phyloP scores from a whole-genome alignment of 176 grass and related monocot genomes.

The Ensete ventricosum region DNA sequence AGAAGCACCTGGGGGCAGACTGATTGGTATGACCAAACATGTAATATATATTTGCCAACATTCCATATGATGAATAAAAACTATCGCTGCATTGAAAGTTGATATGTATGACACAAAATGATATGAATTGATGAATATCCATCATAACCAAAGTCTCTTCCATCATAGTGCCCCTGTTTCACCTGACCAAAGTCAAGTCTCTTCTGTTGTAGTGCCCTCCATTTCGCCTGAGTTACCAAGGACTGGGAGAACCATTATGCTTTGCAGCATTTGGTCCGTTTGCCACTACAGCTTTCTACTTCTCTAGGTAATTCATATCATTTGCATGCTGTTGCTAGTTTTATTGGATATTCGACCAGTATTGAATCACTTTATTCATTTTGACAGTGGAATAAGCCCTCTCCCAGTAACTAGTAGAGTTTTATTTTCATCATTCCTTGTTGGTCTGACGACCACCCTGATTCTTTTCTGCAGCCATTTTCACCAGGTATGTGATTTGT shows the following conservation, averaged over 20 bases:
- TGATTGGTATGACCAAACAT: too few relatives aligned
- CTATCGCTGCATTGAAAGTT: neutral
- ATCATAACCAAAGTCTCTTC: neutral
- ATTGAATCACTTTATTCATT: conserved; percentile 13
- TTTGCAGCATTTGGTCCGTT: conserved; percentile 91
- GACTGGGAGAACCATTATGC: conserved; percentile 82
- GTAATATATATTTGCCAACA: too few relatives aligned
- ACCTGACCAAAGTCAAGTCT: too few relatives aligned
- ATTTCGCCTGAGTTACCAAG: conserved; percentile 79
- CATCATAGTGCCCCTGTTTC: neutral
- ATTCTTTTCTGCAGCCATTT: conserved; percentile 99
- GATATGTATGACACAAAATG: neutral
- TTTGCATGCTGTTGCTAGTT: conserved; percentile 3
- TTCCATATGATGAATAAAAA: neutral
- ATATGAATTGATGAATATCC: neutral
- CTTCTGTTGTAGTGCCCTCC: conserved; percentile 60
- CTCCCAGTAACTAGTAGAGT: conserved; percentile 56
- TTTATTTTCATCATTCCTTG: conserved; percentile 64
- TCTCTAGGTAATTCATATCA: conserved; percentile 37
- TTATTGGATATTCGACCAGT: neutral
- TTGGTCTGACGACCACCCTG: conserved; percentile 84
- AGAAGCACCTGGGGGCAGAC: too few relatives aligned
- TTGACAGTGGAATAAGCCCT: conserved; percentile 33
- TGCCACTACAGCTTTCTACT: conserved; percentile 78
- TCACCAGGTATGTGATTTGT: conserved; percentile 49